Conservation (phyloP, 2,329 filamentous ascomycete genomes). For the Amesomyces nigricolor region DNA sequence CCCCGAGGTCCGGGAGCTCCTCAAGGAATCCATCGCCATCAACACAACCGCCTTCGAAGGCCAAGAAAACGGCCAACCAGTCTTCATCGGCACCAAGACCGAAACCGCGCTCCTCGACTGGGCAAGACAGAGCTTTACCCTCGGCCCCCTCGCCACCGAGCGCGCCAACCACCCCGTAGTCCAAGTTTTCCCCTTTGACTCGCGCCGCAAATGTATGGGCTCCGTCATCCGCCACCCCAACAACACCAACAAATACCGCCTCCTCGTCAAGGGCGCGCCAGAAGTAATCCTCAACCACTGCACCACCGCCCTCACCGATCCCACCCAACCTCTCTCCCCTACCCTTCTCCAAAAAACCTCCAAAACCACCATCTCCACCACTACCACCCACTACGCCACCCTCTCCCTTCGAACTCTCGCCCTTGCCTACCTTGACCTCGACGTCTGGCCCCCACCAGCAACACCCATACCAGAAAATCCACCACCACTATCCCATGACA, state of each 20-base stretch:
- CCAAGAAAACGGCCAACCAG: constrained; percentile 32
- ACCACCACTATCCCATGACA: constrained; percentile 53
- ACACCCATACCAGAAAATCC: constrained; percentile 44
- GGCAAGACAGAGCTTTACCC: constrained; percentile 43
- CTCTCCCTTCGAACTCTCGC: constrained; percentile 70
- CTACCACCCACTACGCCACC: constrained; percentile 57
- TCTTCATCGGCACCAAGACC: constrained; percentile 50
- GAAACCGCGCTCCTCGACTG: constrained; percentile 50
- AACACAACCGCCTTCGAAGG: constrained; percentile 52
- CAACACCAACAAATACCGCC: constrained; percentile 38
- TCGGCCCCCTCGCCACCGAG: constrained; percentile 41
- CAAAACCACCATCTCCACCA: constrained; percentile 43
- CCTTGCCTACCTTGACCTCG: constrained; percentile 67
- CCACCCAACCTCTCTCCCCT: constrained; percentile 42
- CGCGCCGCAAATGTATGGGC: constrained; percentile 51
- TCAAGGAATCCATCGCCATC: constrained; percentile 33
- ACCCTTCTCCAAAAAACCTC: constrained; percentile 50
- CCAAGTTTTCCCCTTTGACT: constrained; percentile 50
- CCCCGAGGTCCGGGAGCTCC: constrained; percentile 21
- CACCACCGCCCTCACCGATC: constrained; percentile 40
- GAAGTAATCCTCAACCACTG: constrained; percentile 49
- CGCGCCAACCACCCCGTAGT: constrained; percentile 41
- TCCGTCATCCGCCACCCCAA: constrained; percentile 44
- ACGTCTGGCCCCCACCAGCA: constrained; percentile 33
- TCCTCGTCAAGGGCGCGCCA: constrained; percentile 53